Evolutionary conservation across 2,329 filamentous ascomycete species (phyloP).

Genomic region (Aureobasidium vineae): DNA sequence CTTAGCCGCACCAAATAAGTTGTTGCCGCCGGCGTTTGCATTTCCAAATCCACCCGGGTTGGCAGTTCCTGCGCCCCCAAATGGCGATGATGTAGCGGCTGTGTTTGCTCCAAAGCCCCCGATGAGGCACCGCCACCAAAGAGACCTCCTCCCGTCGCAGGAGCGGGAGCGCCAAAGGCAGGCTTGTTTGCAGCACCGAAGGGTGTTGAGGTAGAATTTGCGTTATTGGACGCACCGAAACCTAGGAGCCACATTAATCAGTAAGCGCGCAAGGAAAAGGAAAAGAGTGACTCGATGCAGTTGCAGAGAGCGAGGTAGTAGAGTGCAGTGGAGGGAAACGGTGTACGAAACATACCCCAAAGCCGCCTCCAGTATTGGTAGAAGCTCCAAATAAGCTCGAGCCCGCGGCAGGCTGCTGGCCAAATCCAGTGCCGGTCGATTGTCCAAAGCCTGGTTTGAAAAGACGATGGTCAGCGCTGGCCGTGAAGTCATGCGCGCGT

Average conservation of each 20-base stretch:
- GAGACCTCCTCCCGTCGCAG: constrained; percentile 36
- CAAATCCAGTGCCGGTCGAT: constrained; percentile 31
- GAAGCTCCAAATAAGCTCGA: constrained; percentile 39
- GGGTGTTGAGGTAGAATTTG: constrained; percentile 13
- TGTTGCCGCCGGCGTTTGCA: constrained; percentile 31
- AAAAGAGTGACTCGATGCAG: not conserved
- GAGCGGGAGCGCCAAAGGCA: constrained; percentile 34
- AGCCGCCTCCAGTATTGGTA: constrained; percentile 38
- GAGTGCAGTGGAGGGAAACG: not conserved
- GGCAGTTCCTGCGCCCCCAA: constrained; percentile 30
- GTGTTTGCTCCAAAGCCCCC: constrained; percentile 14
- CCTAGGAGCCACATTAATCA: constrained; percentile 24
- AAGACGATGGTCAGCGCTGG: constrained; percentile 17
- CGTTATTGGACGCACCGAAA: constrained; percentile 29
- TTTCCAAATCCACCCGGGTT: constrained; percentile 31
- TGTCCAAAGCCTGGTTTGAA: constrained; percentile 30
- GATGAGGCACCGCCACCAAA: constrained; percentile 34
- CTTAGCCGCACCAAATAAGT: constrained; percentile 42
- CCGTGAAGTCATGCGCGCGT: constrained; percentile 11
- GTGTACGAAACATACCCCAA: constrained; percentile 26
- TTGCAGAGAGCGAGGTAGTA: not conserved
- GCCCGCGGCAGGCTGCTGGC: constrained; percentile 34
- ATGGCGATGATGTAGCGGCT: constrained; percentile 1
- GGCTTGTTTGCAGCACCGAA: constrained; percentile 29
- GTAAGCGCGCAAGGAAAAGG: not conserved